Conservation (phyloP, 495 filamentous ascomycete species). For the Neurospora hispaniola region DNA sequence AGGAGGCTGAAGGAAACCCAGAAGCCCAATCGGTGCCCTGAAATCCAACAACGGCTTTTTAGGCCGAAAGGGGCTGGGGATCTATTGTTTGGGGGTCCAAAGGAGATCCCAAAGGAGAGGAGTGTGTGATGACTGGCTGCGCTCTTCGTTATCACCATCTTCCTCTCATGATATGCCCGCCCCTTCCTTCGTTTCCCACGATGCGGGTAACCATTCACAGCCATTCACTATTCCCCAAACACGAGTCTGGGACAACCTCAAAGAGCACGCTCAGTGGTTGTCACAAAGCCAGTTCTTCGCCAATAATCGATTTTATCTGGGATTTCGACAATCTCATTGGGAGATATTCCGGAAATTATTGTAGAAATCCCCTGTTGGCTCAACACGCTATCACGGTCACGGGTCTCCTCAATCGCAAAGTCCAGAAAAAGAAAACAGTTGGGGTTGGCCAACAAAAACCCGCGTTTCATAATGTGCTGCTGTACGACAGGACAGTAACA, state of each 20-base stretch:
- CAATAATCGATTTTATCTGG: conserved; percentile 13
- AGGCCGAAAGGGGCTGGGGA: conserved; percentile 14
- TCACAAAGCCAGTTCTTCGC: conserved; percentile 7
- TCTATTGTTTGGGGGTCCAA: not conserved
- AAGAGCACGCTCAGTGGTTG: conserved; percentile 7
- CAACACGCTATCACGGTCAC: not conserved
- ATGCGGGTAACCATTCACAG: not conserved
- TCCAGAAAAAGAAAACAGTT: not conserved
- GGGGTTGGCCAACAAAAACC: not conserved
- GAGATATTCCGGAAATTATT: conserved; percentile 5
- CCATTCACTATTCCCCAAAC: conserved; percentile 3
- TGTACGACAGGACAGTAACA: not conserved
- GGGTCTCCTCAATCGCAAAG: not conserved
- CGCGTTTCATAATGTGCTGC: not conserved
- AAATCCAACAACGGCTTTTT: conserved; percentile 11
- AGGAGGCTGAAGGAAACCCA: conserved; percentile 16
- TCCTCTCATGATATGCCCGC: not conserved
- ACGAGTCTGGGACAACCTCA: conserved; percentile 11
- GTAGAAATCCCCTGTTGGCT: not conserved
- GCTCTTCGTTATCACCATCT: not conserved
- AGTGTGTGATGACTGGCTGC: conserved; percentile 10
- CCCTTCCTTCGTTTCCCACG: not conserved
- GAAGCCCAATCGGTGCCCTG: not conserved
- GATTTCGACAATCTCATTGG: conserved; percentile 13
- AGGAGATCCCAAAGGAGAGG: conserved; percentile 5